A percentile compares a stretch with the other conserved stretches of the same genome.
phyloP scores from a whole-genome alignment of 1,139 yeast genomes.

The Taphrina communis region DNA sequence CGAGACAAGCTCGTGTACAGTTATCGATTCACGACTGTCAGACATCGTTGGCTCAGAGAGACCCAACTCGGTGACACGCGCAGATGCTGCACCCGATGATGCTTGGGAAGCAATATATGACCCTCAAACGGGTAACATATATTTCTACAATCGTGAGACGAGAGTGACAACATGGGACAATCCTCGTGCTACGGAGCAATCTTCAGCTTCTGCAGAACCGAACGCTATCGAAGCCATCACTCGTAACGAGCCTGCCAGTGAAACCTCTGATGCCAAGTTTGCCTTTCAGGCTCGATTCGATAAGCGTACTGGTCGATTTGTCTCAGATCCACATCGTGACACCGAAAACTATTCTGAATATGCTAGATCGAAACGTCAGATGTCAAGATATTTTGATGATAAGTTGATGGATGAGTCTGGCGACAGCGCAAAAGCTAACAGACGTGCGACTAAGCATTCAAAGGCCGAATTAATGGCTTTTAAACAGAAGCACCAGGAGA shows the following conservation, averaged over 20 bases:
- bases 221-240: no score
- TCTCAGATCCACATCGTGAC: constrained; percentile 31
- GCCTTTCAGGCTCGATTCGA: constrained; percentile 39
- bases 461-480: constrained; percentile 48
- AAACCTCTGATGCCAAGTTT: constrained; percentile 14
- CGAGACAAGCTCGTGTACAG: not conserved
- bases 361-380: constrained; percentile 38
- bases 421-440: constrained; percentile 46
- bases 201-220: not conserved
- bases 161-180: constrained; percentile 50
- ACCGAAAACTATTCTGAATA: constrained; percentile 32
- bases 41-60: no score
- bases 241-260: no score
- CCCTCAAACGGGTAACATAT: constrained; percentile 46
- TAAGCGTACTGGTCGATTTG: constrained; percentile 39
- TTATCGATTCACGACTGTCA: not conserved
- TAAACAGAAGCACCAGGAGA: constrained; percentile 47
- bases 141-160: constrained; percentile 49
- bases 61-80: no score
- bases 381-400: constrained; percentile 42
- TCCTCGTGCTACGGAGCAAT: constrained; percentile 46
- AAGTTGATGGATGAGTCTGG: constrained; percentile 46
- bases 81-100: not conserved
- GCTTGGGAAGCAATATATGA: constrained; percentile 51
- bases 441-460: constrained; percentile 46